Conservation (phyloP, 2,329 filamentous ascomycete genomes). For the Colletotrichum sp. region DNA sequence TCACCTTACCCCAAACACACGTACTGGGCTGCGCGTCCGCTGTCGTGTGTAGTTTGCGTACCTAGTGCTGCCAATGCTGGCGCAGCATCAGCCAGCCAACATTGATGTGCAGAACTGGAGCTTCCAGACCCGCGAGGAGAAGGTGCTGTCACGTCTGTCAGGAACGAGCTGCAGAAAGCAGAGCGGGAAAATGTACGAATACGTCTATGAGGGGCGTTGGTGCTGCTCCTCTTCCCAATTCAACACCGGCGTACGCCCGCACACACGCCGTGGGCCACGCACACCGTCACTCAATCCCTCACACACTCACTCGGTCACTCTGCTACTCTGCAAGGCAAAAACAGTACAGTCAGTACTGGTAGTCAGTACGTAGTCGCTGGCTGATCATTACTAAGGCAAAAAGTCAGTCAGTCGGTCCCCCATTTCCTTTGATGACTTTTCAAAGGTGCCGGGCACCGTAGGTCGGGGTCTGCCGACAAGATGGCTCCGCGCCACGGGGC, state of each 20-base stretch:
- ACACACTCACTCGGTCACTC: neutral
- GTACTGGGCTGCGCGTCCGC: neutral
- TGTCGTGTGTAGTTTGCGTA: neutral
- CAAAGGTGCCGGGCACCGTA: neutral
- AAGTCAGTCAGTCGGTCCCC: neutral
- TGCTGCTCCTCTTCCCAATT: neutral
- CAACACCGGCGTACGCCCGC: slow-evolving; percentile 1
- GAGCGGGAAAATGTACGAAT: neutral
- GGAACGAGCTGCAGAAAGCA: neutral
- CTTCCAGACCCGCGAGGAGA: neutral
- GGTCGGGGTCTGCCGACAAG: neutral
- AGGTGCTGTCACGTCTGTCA: neutral
- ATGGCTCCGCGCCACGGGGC: neutral
- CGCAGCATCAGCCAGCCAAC: neutral
- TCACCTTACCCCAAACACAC: neutral
- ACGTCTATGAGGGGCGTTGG: neutral
- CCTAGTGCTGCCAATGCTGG: neutral
- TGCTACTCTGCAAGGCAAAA: neutral
- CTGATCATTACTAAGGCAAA: neutral
- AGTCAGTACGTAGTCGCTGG: neutral
- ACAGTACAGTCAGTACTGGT: neutral
- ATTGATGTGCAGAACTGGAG: neutral
- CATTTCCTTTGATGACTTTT: neutral
- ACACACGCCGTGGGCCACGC: neutral
- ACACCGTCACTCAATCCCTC: neutral